phyloP scores from a whole-genome alignment of 2,329 filamentous ascomycete genomes.

The Tolypocladium cylindrosporum region DNA sequence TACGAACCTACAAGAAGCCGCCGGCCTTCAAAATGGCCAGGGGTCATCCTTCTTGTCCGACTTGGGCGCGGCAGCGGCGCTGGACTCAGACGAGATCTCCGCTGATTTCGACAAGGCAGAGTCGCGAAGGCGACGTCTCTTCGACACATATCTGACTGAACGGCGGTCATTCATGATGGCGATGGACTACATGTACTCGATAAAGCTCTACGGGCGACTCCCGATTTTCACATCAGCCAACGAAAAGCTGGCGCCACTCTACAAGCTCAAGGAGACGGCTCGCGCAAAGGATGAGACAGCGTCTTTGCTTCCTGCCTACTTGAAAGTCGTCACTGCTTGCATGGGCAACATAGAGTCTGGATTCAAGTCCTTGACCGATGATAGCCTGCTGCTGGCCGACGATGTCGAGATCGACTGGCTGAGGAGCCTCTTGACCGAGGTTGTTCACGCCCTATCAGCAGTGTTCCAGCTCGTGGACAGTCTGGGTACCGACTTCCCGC shows the following conservation, averaged over 20 bases:
- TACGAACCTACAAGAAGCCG: conserved; percentile 64
- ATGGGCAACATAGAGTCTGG: conserved; percentile 39
- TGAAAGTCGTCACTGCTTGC: conserved; percentile 34
- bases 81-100: conserved; percentile 45
- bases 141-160: conserved; percentile 63
- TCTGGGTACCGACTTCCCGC: conserved; percentile 42
- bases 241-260: conserved; percentile 18
- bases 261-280: conserved; percentile 16
- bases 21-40: conserved; percentile 52
- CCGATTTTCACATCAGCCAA: conserved; percentile 20
- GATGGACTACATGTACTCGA: conserved; percentile 43
- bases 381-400: conserved; percentile 37
- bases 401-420: conserved; percentile 50
- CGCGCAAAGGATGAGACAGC: conserved; percentile 28
- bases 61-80: conserved; percentile 32
- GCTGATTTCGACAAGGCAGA: conserved; percentile 52
- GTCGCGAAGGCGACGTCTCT: conserved; percentile 55
- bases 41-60: conserved; percentile 46
- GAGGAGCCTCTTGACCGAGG: conserved; percentile 55
- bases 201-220: conserved; percentile 31
- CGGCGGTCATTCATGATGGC: conserved; percentile 58
- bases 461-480: conserved; percentile 63
- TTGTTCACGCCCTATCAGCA: conserved; percentile 63
- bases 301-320: conserved; percentile 36
- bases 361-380: conserved; percentile 41